Evolutionary conservation across 2,329 filamentous ascomycete genomes (phyloP), one percentile per base, ranked within the genome.

Genomic region (Penicillium thymicola): DNA sequence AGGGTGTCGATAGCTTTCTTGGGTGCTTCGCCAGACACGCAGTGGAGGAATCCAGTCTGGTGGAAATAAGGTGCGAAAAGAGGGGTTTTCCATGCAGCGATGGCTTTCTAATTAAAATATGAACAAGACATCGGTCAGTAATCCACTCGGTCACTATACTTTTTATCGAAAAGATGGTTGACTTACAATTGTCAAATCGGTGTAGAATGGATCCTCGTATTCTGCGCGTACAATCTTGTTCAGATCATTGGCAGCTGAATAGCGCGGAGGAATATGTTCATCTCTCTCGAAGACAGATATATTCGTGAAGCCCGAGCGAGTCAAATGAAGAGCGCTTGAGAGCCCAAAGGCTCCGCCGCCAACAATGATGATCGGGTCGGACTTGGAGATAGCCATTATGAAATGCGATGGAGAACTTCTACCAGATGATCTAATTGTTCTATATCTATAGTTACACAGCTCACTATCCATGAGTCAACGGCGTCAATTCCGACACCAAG

Each of bases 191-290:
- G 82, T 78, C 42, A 85, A 65, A 2, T 82, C 74, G 0, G 81
- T 81, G 57, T 86, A 85, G 54, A 82, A 83, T 0, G 75, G 72
- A 56, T 85, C 81, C 58, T 83, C 81, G 56, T 85, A 85, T 60
- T 85, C 82, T 5, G 79, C 81, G 2, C 83, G 77, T 36, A 86
- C 74, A 54, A 86, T 85, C 68, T 86, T 86, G 67, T 86, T 86
- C 27, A 86, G 65, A 59, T 86, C 82, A 57, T 84, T 83, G 21
- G 78, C 83, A 0, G 82, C 84, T 0, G 84, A 85, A 63, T 70
- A 78, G 5, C 71, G 70, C 2, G 81, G 79, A 0, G 82, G 82
- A 3, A 80, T 76, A 10, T 72, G 69, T 10, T 70, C 66, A 38
- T 74, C 74, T 51, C 69, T 68, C 51, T 83, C 81, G 14, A 80